These are phyloP conservation scores for Obba rivulosa DNA, from an alignment of 768 basidiomycete species.

Conservation along the genomic window DNA sequence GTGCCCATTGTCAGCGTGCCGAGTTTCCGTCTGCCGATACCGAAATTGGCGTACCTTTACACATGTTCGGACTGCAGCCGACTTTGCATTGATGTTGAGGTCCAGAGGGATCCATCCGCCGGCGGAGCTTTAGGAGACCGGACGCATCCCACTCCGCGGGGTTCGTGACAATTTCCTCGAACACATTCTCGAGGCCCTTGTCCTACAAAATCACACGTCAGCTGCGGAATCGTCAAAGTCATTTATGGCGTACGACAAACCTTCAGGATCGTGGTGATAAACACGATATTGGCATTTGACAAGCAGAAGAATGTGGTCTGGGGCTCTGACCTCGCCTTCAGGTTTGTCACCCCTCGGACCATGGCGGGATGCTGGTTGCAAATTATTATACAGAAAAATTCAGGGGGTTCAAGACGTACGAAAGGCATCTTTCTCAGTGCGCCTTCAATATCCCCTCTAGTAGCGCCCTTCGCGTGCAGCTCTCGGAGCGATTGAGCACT, in stretches of 20 bases:
- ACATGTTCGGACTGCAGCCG: slow-evolving; percentile 96
- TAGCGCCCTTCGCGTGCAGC: slow-evolving; percentile 64
- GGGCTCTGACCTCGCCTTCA: slow-evolving; percentile 63
- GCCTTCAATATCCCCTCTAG: slow-evolving; percentile 67
- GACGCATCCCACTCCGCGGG: slow-evolving; percentile 76
- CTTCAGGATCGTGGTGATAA: slow-evolving; percentile 86
- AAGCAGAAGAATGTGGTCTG: slow-evolving; percentile 81
- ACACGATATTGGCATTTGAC: slow-evolving; percentile 91
- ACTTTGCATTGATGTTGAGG: slow-evolving; percentile 80
- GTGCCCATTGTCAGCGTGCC: not conserved
- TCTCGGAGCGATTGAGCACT: slow-evolving; percentile 71
- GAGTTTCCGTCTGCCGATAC: not conserved
- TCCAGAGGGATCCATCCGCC: slow-evolving; percentile 69
- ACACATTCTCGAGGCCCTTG: slow-evolving; percentile 66
- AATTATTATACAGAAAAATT: not conserved
- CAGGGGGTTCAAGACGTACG: slow-evolving; percentile 40
- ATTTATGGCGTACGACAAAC: slow-evolving; percentile 34
- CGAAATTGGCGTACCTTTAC: slow-evolving; percentile 61
- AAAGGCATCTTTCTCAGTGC: slow-evolving; percentile 83
- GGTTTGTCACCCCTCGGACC: slow-evolving; percentile 76
- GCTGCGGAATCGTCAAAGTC: not conserved
- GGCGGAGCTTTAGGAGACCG: slow-evolving; percentile 68
- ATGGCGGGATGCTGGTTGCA: slow-evolving; percentile 86
- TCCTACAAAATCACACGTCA: slow-evolving; percentile 38
- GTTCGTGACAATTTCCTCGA: slow-evolving; percentile 88